Conservation (phyloP, 1,284 basidiomycete species). For the Cutaneotrichosporon arboriforme region DNA sequence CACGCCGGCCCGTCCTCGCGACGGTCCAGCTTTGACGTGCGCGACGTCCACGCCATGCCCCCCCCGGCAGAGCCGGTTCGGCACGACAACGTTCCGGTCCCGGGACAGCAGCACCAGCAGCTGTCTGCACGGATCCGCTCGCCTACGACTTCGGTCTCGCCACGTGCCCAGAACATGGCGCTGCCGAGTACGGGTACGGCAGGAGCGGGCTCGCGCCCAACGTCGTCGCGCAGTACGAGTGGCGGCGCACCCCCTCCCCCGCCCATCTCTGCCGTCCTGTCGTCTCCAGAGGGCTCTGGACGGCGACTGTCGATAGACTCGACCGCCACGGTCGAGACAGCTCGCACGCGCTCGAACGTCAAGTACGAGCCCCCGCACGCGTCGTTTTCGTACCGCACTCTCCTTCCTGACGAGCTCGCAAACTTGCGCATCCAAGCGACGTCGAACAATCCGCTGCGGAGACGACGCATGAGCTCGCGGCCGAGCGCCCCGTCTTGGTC, state of each 20-base stretch:
- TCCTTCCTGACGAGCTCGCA: slow-evolving; percentile 29
- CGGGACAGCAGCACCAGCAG: not conserved
- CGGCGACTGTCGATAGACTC: slow-evolving; percentile 21
- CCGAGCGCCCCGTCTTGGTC: slow-evolving; percentile 36
- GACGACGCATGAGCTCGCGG: slow-evolving; percentile 1
- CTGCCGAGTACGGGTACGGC: slow-evolving; percentile 10
- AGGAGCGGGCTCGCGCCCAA: slow-evolving; percentile 16
- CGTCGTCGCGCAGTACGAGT: slow-evolving; percentile 4
- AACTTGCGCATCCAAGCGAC: slow-evolving; percentile 19
- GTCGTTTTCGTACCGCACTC: slow-evolving; percentile 21
- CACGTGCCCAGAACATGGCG: slow-evolving; percentile 23
- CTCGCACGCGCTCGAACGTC: too few species aligned
- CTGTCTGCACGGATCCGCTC: slow-evolving; percentile 20
- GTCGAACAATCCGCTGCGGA: slow-evolving; percentile 33
- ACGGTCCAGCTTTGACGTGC: slow-evolving; percentile 12
- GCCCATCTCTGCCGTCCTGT: not conserved
- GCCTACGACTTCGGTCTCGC: slow-evolving; percentile 39
- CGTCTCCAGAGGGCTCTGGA: slow-evolving; percentile 20
- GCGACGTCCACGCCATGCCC: slow-evolving; percentile 24
- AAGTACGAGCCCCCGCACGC: slow-evolving; percentile 29
- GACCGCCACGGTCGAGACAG: not conserved
- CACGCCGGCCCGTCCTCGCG: slow-evolving; percentile 12
- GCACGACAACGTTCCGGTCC: not conserved
- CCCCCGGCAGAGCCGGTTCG: slow-evolving; percentile 26
- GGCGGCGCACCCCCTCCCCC: not conserved